These are phyloP conservation scores for Leccinum aurantiacum DNA, from an alignment of 768 basidiomycete genomes.

Conservation along the genomic window DNA sequence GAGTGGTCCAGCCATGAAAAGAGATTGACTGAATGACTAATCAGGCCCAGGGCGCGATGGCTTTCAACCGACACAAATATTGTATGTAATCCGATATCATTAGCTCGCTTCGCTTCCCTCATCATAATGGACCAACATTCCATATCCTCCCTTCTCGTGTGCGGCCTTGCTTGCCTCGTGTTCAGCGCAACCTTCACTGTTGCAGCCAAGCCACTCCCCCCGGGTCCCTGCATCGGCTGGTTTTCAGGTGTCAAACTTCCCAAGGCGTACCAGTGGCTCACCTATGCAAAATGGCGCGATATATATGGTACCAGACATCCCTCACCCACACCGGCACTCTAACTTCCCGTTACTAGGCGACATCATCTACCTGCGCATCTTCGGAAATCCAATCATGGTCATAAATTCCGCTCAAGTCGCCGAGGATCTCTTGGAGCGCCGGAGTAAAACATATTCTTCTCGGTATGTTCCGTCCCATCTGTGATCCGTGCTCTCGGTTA, in stretches of 20 bases:
- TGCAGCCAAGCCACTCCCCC: constrained; percentile 31
- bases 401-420: constrained; percentile 44
- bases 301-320: constrained; percentile 36
- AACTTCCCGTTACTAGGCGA: constrained; percentile 37
- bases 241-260: constrained; percentile 37
- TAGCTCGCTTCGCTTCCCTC: neutral
- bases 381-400: constrained; percentile 48
- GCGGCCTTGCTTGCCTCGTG: constrained; percentile 11
- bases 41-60: neutral
- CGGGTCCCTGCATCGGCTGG: constrained; percentile 43
- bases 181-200: constrained; percentile 13
- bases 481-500: neutral
- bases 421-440: constrained; percentile 46
- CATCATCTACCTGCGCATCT: constrained; percentile 43
- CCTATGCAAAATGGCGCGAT: constrained; percentile 45
- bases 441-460: constrained; percentile 45
- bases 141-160: neutral
- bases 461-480: constrained; percentile 13
- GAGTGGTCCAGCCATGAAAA: constrained; percentile 45
- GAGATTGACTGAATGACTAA: neutral
- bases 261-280: constrained; percentile 41
- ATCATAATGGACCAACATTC: neutral
- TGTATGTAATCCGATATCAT: neutral
- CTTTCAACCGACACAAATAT: neutral
- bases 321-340: neutral